phyloP scores from a whole-genome alignment of 2,329 filamentous ascomycete genomes.

The Fusarium robinianum region DNA sequence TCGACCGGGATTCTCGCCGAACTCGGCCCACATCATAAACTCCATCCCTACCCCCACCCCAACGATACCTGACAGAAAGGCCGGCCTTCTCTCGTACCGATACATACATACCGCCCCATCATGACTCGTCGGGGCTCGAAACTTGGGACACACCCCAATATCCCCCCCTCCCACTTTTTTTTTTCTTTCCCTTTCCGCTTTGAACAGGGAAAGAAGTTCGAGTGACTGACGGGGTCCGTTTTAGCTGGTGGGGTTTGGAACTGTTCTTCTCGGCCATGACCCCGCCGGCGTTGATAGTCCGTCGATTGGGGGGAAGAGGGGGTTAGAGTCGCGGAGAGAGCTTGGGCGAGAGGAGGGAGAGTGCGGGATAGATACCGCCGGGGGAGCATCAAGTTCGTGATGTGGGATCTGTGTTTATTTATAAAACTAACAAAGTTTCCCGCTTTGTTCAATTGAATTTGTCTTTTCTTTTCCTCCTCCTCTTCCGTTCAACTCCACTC shows the following conservation, averaged over 20 bases:
- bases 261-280: slow-evolving; percentile 21
- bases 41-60: not conserved
- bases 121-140: slow-evolving; percentile 3
- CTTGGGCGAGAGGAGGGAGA: not conserved
- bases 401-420: slow-evolving; percentile 22
- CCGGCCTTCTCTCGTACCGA: slow-evolving; percentile 18
- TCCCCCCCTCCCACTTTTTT: slow-evolving; percentile 6
- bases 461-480: slow-evolving; percentile 7
- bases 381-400: slow-evolving; percentile 18
- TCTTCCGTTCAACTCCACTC: not conserved
- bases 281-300: slow-evolving; percentile 31
- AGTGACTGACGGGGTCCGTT: no score
- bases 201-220: slow-evolving; percentile 1
- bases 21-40: slow-evolving; percentile 12
- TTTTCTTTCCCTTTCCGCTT: not conserved
- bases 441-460: not conserved
- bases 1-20: slow-evolving; percentile 34
- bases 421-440: slow-evolving; percentile 24
- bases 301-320: slow-evolving; percentile 17
- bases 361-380: not conserved
- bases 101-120: slow-evolving; percentile 13
- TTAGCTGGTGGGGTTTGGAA: slow-evolving; percentile 31
- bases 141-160: slow-evolving; percentile 26
- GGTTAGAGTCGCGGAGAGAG: no score
- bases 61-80: no score